Conservation (phyloP, 148 eudicot species). For the Amaranthus palmeri region DNA sequence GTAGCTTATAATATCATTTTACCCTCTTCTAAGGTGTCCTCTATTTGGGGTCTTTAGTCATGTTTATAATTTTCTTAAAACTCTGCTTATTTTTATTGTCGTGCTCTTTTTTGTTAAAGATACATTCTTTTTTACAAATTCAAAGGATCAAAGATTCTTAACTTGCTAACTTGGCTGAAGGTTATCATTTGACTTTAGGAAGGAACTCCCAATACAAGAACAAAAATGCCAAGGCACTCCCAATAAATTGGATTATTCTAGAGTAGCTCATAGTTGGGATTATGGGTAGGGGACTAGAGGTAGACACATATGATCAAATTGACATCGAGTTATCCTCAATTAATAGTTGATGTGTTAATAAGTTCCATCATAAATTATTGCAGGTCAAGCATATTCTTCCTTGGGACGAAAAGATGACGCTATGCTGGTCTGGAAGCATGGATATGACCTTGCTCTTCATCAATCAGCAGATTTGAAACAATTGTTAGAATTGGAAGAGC, state of each 20-base stretch:
- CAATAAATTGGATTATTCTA: too few species aligned
- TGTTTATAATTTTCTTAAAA: too few species aligned
- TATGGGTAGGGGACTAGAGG: too few species aligned
- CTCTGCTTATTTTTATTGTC: too few species aligned
- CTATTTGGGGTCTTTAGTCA: neutral
- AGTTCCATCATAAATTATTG: conserved; percentile 10
- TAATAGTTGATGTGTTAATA: conserved; percentile 2
- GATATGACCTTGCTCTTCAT: conserved; percentile 67
- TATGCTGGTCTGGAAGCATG: conserved; percentile 76
- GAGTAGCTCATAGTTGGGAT: too few species aligned
- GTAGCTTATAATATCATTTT: neutral
- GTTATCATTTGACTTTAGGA: too few species aligned
- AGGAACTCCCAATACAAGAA: too few species aligned
- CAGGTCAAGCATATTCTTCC: conserved; percentile 84
- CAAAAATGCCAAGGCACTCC: too few species aligned
- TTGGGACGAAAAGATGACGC: conserved; percentile 85
- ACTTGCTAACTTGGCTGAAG: too few species aligned
- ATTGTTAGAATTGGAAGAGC: conserved; percentile 83
- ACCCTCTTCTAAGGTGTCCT: neutral
- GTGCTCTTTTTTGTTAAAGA: too few species aligned
- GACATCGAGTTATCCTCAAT: neutral
- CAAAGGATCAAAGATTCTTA: too few species aligned
- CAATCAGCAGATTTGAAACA: conserved; percentile 83
- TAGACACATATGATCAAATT: neutral
- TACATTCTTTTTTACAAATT: too few species aligned